Evolutionary conservation across 2,329 filamentous ascomycete species (phyloP).

Genomic region (Coniochaeta hoffmannii): DNA sequence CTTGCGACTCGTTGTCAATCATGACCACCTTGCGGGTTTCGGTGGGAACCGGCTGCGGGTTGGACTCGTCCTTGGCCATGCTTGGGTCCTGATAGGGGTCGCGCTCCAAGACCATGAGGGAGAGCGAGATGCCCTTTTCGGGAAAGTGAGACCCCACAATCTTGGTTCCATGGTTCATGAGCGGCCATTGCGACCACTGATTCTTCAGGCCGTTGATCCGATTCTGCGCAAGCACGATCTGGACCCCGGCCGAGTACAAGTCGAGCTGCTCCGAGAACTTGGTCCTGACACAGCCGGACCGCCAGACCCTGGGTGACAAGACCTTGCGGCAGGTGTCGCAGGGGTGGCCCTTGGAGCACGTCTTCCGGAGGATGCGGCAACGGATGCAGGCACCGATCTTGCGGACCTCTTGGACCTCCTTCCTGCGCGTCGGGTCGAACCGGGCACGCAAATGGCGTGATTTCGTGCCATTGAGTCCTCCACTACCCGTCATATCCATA

Average conservation of each 20-base stretch:
- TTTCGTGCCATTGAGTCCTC: constrained; percentile 37
- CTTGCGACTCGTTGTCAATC: constrained; percentile 54
- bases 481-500: background rate
- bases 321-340: constrained; percentile 59
- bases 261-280: constrained; percentile 55
- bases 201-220: constrained; percentile 49
- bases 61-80: constrained; percentile 11
- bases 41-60: constrained; percentile 14
- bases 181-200: constrained; percentile 36
- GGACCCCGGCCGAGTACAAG: constrained; percentile 56
- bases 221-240: constrained; percentile 54
- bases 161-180: constrained; percentile 39
- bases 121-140: constrained; percentile 31
- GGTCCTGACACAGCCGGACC: constrained; percentile 54
- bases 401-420: constrained; percentile 58
- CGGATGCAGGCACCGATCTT: constrained; percentile 59
- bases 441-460: constrained; percentile 47
- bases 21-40: constrained; percentile 30
- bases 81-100: background rate
- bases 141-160: constrained; percentile 56
- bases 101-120: constrained; percentile 33
- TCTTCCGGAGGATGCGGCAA: constrained; percentile 59
- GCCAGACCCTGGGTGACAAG: constrained; percentile 57
- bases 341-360: constrained; percentile 55
- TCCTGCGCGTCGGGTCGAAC: constrained; percentile 51